Evolutionary conservation across 2,329 filamentous ascomycete genomes (phyloP).

Genomic region (Ophiostoma perfectum): DNA sequence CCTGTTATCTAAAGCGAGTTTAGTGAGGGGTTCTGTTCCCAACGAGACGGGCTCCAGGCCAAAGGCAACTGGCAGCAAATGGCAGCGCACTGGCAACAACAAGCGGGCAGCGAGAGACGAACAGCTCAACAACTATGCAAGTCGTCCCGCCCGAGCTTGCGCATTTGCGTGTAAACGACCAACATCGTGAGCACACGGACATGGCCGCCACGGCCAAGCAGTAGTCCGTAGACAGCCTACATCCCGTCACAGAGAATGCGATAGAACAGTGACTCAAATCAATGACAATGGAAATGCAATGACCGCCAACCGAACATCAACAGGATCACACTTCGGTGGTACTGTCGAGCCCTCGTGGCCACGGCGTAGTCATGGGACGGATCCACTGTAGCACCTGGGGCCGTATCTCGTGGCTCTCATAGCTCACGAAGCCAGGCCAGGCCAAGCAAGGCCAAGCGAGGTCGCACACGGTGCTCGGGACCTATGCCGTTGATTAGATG

Average conservation of each 20-base stretch:
- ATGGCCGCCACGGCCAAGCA: not conserved
- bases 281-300: too few relatives aligned
- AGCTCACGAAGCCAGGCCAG: not conserved
- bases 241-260: too few relatives aligned
- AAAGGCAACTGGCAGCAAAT: not conserved
- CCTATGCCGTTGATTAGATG: conserved; percentile 3
- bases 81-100: too few relatives aligned
- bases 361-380: not conserved
- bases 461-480: not conserved
- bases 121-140: too few relatives aligned
- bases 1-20: conserved; percentile 7
- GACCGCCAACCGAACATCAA: not conserved
- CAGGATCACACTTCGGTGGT: not conserved
- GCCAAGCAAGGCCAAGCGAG: conserved; percentile 9
- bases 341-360: not conserved
- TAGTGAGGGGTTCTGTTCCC: not conserved
- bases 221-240: too few relatives aligned
- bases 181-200: not conserved
- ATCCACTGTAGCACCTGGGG: conserved; percentile 1
- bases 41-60: too few relatives aligned
- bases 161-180: too few relatives aligned
- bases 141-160: too few relatives aligned
- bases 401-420: conserved; percentile 1
- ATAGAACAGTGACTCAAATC: too few relatives aligned
- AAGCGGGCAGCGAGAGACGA: too few relatives aligned